These are phyloP conservation scores for Lycium barbarum DNA, from an alignment of 257 asterid genomes.

Conservation along the genomic window DNA sequence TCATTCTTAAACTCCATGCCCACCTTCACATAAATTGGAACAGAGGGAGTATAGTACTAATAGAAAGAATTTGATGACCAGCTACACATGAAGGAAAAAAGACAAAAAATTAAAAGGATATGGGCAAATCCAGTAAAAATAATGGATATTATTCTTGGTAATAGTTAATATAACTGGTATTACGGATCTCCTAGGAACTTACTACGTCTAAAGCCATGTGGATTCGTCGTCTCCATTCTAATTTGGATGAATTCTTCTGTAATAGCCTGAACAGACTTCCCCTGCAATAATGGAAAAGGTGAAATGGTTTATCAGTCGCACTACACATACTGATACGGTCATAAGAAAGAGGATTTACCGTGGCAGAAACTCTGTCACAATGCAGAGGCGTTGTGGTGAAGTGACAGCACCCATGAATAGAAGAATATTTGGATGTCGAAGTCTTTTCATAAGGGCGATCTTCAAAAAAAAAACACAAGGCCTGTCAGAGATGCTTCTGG, in stretches of 20 bases:
- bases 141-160: constrained; percentile 13
- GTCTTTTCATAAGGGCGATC: constrained; percentile 94
- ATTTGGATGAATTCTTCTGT: constrained; percentile 72
- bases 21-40: no score
- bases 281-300: constrained; percentile 50
- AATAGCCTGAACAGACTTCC: constrained; percentile 89
- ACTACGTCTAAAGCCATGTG: constrained; percentile 94
- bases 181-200: constrained; percentile 46
- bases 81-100: neutral
- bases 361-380: constrained; percentile 97
- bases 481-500: constrained; percentile 14
- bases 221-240: constrained; percentile 87
- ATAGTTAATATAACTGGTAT: constrained; percentile 1
- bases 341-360: constrained; percentile 51
- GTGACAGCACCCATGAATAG: constrained; percentile 99
- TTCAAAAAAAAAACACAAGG: constrained; percentile 43
- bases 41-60: neutral
- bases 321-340: neutral
- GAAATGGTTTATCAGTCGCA: constrained; percentile 28
- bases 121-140: neutral
- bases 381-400: constrained; percentile 87
- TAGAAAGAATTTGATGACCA: neutral
- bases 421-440: constrained; percentile 95
- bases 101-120: neutral
- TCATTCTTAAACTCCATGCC: no score